Evolutionary conservation across 2,329 filamentous ascomycete species (phyloP), one percentile per base, ranked within the genome.

Genomic region (Cyclaneusma minus): DNA sequence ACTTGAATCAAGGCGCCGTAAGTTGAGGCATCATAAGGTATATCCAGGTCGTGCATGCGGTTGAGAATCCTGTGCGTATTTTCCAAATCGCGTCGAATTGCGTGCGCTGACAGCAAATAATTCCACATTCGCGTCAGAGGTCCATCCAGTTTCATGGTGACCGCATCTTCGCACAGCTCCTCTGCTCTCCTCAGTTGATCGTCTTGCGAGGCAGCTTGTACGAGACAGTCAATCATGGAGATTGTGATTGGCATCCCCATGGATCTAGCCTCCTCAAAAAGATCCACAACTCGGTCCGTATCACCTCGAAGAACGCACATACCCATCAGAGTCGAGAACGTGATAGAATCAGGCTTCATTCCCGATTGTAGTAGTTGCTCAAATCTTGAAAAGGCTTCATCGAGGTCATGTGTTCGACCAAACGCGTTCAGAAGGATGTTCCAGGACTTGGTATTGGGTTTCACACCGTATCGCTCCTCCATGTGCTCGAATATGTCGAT

Each of bases 361-460:
- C 33, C 54, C 41, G 38, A 59, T 35, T 30, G 25, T 3, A 64
- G 31, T 45, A 89, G 61, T 7, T 62, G 51, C 11, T 71, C 60
- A 40, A 91, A 84, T 25, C 63, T 60, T 5, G 56, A 45, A 30
- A 81, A 54, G 8, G 74, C 76, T 5, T 68, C 66, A n/a, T 68
- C 57, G 22, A 80, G 63, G 43, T 89, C 70, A 24, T 68, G 61
- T 1, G 65, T 64, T 37, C 69, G 70, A 11, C 63, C 61, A 48
- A 84, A 67, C 3, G 77, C 74, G 40, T 75, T 69, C 23, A 95
- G 57, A 15, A 93, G 50, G 13, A 74, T 71, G 43, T 92, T 92
- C 75, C 78, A 92, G 35, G 65, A 69, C 18, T 58, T 46, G 2
- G 62, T 47, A 35, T 70, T 67, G 5, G 74, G 75, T 21, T 55